Conservation (phyloP, 805 yeast species). For the Hanseniaspora singularis region DNA sequence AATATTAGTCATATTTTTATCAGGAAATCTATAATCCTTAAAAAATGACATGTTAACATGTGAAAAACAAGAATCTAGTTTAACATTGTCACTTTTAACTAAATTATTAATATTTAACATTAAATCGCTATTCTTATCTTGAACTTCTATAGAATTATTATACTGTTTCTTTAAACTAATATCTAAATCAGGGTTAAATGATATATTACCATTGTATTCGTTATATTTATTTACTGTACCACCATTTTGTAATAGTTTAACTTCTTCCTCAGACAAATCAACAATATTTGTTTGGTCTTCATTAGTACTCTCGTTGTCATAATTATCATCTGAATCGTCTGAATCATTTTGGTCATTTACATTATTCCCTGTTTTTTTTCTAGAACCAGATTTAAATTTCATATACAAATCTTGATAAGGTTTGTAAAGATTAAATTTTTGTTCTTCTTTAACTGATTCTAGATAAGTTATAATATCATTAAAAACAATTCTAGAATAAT, state of each 20-base stretch:
- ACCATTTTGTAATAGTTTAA: not conserved
- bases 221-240: not conserved
- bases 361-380: not conserved
- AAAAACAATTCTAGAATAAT: constrained; percentile 34
- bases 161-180: not conserved
- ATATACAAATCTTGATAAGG: not conserved
- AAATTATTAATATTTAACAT: no score
- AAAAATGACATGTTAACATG: constrained; percentile 8
- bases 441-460: not conserved
- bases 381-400: not conserved
- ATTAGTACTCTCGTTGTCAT: not conserved
- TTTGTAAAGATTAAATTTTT: not conserved
- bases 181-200: not conserved
- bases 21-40: constrained; percentile 7
- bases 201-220: not conserved
- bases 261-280: not conserved
- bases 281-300: not conserved
- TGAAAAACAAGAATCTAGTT: not conserved
- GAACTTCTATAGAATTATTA: not conserved
- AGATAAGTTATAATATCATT: constrained; percentile 19
- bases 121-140: constrained; percentile 5
- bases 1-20: constrained; percentile 10
- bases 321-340: not conserved
- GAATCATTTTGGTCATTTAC: no score
- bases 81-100: no score